Evolutionary conservation across 2,329 filamentous ascomycete species (phyloP).

Genomic region (Lizonia empirigonia): DNA sequence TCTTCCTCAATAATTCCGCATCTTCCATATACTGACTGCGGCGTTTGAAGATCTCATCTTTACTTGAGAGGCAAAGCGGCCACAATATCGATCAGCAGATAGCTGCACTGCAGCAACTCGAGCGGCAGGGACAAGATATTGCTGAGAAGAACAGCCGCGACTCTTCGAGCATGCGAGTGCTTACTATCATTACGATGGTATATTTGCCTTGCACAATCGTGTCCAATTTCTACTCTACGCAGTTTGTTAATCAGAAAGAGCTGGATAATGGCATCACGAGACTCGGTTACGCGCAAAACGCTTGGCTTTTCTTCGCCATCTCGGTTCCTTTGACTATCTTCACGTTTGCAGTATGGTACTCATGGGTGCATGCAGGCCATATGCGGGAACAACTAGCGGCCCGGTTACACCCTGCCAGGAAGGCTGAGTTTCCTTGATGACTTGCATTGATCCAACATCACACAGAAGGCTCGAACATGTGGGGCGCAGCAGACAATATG

Average conservation of each 20-base stretch:
- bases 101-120: slow-evolving; percentile 23
- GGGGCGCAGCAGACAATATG: background rate
- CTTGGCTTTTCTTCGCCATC: slow-evolving; percentile 33
- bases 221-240: slow-evolving; percentile 35
- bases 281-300: slow-evolving; percentile 24
- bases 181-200: slow-evolving; percentile 35
- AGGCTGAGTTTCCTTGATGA: slow-evolving; percentile 1
- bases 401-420: background rate
- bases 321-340: slow-evolving; percentile 28
- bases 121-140: slow-evolving; percentile 23
- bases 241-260: slow-evolving; percentile 29
- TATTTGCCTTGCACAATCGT: slow-evolving; percentile 35
- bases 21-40: background rate
- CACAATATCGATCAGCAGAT: slow-evolving; percentile 28
- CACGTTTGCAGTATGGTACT: slow-evolving; percentile 28
- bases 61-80: slow-evolving; percentile 25
- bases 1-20: too few species aligned
- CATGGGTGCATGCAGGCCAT: slow-evolving; percentile 14
- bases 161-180: slow-evolving; percentile 29
- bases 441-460: background rate
- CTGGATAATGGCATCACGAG: slow-evolving; percentile 1
- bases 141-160: slow-evolving; percentile 31
- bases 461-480: background rate
- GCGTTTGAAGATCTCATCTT: slow-evolving; percentile 22
- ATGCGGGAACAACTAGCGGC: background rate